Evolutionary conservation across 2,329 filamentous ascomycete species (phyloP).

Genomic region (Pseudogymnoascus sp.): DNA sequence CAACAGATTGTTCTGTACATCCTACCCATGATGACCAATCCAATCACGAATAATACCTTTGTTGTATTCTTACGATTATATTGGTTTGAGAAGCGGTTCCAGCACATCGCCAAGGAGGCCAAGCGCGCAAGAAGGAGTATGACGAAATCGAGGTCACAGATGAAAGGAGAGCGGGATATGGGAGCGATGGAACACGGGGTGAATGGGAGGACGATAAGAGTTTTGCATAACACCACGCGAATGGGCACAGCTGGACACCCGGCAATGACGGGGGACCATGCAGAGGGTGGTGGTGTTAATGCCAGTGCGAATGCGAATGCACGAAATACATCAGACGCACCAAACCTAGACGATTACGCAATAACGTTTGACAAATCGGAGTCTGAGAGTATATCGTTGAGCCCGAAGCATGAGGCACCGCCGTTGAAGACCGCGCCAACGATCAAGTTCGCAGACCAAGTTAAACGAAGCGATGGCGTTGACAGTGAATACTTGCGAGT

Average conservation of each 20-base stretch:
- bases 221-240: constrained; percentile 48
- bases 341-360: constrained; percentile 1
- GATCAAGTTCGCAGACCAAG: constrained; percentile 59
- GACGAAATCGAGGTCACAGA: constrained; percentile 41
- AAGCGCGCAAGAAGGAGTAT: constrained; percentile 55
- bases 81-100: constrained; percentile 97
- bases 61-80: constrained; percentile 91
- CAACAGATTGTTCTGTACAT: constrained; percentile 67
- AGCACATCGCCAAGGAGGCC: constrained; percentile 69
- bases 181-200: constrained; percentile 46
- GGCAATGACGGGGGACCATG: neutral
- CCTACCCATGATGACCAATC: constrained; percentile 65
- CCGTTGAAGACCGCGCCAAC: constrained; percentile 18
- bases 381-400: neutral
- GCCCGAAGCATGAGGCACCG: neutral
- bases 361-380: constrained; percentile 10
- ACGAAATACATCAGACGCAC: neutral
- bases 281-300: neutral
- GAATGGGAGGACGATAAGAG: constrained; percentile 54
- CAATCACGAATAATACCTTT: constrained; percentile 73
- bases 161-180: constrained; percentile 35
- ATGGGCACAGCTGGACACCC: constrained; percentile 6
- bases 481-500: constrained; percentile 43
- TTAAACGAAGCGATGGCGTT: constrained; percentile 50
- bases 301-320: neutral